Base-by-base conservation (phyloP, 2,329 filamentous ascomycete genomes). In the Claviceps sp. region DNA sequence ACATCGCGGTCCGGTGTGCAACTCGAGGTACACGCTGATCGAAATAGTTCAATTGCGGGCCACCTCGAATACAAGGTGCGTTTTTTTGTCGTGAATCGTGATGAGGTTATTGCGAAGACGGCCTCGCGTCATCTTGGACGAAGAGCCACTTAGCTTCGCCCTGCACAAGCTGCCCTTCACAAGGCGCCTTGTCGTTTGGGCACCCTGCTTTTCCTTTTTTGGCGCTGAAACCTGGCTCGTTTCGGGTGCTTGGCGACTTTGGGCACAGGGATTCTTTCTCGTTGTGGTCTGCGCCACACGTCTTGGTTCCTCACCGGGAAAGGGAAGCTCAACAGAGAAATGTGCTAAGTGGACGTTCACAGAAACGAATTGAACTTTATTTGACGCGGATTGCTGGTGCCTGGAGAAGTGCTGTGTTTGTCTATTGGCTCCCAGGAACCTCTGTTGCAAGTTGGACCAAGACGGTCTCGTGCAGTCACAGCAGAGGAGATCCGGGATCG, bases 341-440 rank as follows among this genome's bases (percentile, higher is more conserved):
- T 34, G 22, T 54, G 53, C 53, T 54, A 47, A 54, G 47, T 38
- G 38, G 47, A 43, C 16, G 30, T 48, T 50, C 41, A 30, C 22
- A 54, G 53, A 46, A 26, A 37, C 24, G 37, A 37, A 44, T 20
- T 20, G 37, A 49, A 52, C 50, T 49, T 34, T 54, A 37, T 47
- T 49, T 36, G 37, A 41, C 11, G 40, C 34, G 18, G 11, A 30
- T 18, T 49, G 22, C 45, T 47, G 48, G 49, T 49, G 50, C 49
- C 41, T 47, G 42, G 45, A 14, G 43, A 38, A 42, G 26, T 30
- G 42, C 26, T 47, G 26, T 47, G 38, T 46, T 26, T 18, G 24
- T 48, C 43, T 13, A 50, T 53, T 50, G 51, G 51, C 36, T 5
- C 43, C 16, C 1, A 36, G 34, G 18, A 37, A 37, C 20, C 14